Conservation (phyloP, 192 early-diverging fungal genomes). For the Glomus cerebriforme region DNA sequence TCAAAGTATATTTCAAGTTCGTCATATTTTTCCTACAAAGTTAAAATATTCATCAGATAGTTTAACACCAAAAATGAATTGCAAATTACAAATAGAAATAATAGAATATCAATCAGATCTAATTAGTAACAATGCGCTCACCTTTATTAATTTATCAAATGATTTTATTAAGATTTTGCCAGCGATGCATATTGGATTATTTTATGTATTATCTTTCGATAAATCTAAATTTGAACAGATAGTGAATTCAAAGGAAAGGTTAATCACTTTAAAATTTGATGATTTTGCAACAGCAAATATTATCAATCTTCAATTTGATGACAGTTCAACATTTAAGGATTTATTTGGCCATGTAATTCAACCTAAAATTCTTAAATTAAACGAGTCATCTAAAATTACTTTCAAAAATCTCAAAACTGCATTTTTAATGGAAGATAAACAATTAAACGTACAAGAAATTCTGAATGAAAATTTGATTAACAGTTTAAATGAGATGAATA, state of each 20-base stretch:
- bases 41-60: neutral
- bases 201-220: neutral
- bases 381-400: too few species aligned
- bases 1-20: neutral
- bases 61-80: neutral
- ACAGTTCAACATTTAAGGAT: neutral
- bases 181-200: neutral
- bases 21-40: neutral
- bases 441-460: neutral
- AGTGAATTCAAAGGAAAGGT: neutral
- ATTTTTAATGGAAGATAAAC: neutral
- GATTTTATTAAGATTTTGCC: constrained; percentile 5
- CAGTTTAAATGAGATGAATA: neutral
- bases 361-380: neutral
- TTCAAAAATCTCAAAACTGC: neutral
- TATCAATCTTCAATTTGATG: neutral
- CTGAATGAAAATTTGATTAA: neutral
- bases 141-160: neutral
- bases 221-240: neutral
- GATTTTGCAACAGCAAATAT: neutral
- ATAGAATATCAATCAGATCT: neutral
- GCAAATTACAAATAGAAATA: neutral
- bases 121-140: neutral
- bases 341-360: neutral
- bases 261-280: neutral